Base-by-base conservation (phyloP, 2,329 filamentous ascomycete species). In the Colletotrichum sp. region DNA sequence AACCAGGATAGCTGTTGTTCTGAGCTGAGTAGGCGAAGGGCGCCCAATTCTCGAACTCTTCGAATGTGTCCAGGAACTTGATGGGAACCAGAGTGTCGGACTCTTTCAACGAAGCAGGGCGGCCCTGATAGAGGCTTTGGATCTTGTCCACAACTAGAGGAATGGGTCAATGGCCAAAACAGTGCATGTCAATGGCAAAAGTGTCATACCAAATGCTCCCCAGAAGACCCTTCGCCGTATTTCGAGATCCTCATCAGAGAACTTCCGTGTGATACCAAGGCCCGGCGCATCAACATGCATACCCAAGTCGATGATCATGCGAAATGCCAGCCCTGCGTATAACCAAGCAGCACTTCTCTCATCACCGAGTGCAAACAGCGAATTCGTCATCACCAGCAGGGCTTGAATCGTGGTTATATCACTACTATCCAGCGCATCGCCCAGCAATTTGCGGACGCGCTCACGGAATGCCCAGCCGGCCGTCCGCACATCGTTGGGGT, bases 281-380 rank as follows among this genome's bases (percentile, higher is more conserved):
- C 78, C 80, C 61, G 81, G 79, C 66, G 80, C 81, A 80, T 86
- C 85, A 22, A 89, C 84, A 77, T 90, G 88, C 77, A 91, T 87
- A 0, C 89, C 87, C 7, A 92, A 79, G 78, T 92, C 90, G 66
- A 88, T 86, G 30, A 91, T 82, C 82, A 92, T 88, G 12, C 89
- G 85, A 73, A 91, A 90, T 0, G 90, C 90, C 76, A 89, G 86
- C 2, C 90, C 90, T 67, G 88, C 86, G 75, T 92, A 92, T 6
- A 91, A 78, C 91, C 91, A 93, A 3, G 90, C 88, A 8, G 86
- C 85, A 73, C 88, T 90, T 34, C 86, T 82, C 77, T 90, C 86
- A 66, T 88, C 87, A n/a, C 87, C 85, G 3, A 87, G 80, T 0
- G 89, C 85, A 76, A 91, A 90, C 0, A 91, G 79, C 0, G 88